phyloP scores from a whole-genome alignment of 2,329 filamentous ascomycete genomes.

The Penicillium crustosum region DNA sequence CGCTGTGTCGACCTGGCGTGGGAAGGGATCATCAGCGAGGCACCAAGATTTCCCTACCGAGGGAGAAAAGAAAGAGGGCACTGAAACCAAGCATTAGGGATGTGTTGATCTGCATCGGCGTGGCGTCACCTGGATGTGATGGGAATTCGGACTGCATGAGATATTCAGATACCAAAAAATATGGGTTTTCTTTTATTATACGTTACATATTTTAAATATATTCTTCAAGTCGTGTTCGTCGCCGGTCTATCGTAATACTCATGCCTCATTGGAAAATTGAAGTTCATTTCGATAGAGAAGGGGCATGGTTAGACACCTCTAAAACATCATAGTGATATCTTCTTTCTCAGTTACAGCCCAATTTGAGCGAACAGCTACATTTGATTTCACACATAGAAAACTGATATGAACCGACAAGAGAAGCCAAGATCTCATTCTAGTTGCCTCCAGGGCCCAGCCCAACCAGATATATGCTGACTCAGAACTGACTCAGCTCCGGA shows the following conservation, averaged over 20 bases:
- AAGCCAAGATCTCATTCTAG: neutral
- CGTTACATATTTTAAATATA: conserved; percentile 1
- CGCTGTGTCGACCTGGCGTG: conserved; percentile 93
- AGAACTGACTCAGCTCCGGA: conserved; percentile 16
- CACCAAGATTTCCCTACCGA: conserved; percentile 59
- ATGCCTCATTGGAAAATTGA: neutral
- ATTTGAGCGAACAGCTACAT: neutral
- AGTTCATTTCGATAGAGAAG: neutral
- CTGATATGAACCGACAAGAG: neutral
- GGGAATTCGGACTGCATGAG: conserved; percentile 12
- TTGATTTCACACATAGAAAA: too few relatives aligned
- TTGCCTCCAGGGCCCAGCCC: neutral
- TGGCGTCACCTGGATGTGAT: conserved; percentile 15
- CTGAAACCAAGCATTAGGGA: neutral
- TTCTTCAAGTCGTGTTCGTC: neutral
- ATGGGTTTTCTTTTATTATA: conserved; percentile 1
- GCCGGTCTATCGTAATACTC: neutral
- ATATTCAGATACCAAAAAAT: conserved; percentile 20
- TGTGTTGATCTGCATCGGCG: conserved; percentile 14
- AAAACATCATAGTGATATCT: neutral
- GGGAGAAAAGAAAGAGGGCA: conserved; percentile 19
- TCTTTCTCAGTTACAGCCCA: neutral
- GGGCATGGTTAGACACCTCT: neutral
- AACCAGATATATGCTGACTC: conserved; percentile 7
- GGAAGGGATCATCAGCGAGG: conserved; percentile 88